Conservation (phyloP, 345 rosid genomes). For the Viola odorata region DNA sequence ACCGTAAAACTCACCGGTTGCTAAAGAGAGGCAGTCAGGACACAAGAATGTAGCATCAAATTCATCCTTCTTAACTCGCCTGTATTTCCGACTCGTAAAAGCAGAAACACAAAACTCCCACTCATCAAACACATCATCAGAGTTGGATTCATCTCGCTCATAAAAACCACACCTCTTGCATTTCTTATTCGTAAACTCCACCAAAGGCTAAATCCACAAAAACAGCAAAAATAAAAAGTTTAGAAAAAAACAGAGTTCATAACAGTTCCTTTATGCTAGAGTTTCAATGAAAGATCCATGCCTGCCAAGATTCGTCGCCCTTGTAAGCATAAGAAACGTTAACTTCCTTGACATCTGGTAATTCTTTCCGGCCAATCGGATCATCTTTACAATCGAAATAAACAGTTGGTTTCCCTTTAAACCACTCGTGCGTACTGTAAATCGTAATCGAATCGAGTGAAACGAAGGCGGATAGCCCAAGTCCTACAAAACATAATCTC, state of each 20-base stretch:
- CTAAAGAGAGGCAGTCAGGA: conserved; percentile 39
- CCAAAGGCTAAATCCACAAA: conserved; percentile 50
- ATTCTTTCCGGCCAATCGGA: conserved; percentile 1
- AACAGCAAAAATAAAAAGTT: neutral
- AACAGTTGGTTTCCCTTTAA: conserved; percentile 13
- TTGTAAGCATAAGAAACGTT: conserved; percentile 22
- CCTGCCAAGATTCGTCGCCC: conserved; percentile 33
- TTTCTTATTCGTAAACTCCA: conserved; percentile 45
- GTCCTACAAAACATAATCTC: conserved; percentile 7
- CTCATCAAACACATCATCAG: conserved; percentile 70
- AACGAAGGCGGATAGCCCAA: conserved; percentile 14
- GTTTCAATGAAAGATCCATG: neutral
- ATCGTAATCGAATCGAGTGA: conserved; percentile 24
- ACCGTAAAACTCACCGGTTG: conserved; percentile 32
- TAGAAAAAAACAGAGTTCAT: neutral
- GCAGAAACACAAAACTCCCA: conserved; percentile 93
- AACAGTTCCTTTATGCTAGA: neutral
- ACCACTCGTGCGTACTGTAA: conserved; percentile 22
- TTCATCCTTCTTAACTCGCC: conserved; percentile 42
- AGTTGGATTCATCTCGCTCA: conserved; percentile 44
- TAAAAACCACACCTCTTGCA: conserved; percentile 97
- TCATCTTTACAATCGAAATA: conserved; percentile 29
- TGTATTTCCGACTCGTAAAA: conserved; percentile 54
- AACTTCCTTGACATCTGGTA: conserved; percentile 25
- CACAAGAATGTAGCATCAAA: conserved; percentile 64